phyloP scores from a whole-genome alignment of 2,329 filamentous ascomycete species.

The Alternaria viburni region DNA sequence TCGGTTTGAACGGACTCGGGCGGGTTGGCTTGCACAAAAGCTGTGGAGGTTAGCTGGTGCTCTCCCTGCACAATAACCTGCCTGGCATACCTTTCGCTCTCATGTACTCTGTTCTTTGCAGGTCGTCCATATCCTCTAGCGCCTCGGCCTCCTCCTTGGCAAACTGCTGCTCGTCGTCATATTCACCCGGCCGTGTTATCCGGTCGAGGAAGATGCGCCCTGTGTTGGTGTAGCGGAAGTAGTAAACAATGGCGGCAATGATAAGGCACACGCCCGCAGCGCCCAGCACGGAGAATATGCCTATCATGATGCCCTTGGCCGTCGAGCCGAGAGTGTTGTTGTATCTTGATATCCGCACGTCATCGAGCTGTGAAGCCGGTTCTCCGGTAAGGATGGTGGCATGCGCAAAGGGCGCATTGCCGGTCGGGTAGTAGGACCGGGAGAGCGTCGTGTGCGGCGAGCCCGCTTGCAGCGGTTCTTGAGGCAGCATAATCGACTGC shows the following conservation, averaged over 20 bases:
- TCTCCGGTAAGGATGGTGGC: conserved; percentile 23
- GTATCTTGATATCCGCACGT: conserved; percentile 33
- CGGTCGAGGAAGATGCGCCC: conserved; percentile 93
- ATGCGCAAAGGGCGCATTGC: conserved; percentile 33
- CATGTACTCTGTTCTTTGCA: conserved; percentile 87
- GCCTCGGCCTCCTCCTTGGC: conserved; percentile 93
- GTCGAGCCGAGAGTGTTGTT: conserved; percentile 56
- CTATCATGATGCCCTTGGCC: conserved; percentile 86
- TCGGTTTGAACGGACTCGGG: conserved; percentile 95
- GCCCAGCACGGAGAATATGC: conserved; percentile 90
- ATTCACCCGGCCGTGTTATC: conserved; percentile 91
- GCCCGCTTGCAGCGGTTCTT: conserved; percentile 32
- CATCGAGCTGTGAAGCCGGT: conserved; percentile 26
- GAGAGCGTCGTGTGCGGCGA: conserved; percentile 44
- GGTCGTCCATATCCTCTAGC: conserved; percentile 92
- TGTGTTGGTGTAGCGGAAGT: conserved; percentile 87
- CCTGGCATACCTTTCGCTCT: conserved; percentile 82
- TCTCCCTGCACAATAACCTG: neutral
- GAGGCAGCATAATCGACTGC: conserved; percentile 40
- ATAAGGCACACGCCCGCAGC: conserved; percentile 85
- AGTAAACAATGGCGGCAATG: conserved; percentile 83
- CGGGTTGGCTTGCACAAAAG: conserved; percentile 91
- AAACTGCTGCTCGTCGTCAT: conserved; percentile 96
- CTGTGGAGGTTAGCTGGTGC: conserved; percentile 55
- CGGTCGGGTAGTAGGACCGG: conserved; percentile 31